phyloP scores from a whole-genome alignment of 176 grass and related monocot species.

The Carex cristatella region DNA sequence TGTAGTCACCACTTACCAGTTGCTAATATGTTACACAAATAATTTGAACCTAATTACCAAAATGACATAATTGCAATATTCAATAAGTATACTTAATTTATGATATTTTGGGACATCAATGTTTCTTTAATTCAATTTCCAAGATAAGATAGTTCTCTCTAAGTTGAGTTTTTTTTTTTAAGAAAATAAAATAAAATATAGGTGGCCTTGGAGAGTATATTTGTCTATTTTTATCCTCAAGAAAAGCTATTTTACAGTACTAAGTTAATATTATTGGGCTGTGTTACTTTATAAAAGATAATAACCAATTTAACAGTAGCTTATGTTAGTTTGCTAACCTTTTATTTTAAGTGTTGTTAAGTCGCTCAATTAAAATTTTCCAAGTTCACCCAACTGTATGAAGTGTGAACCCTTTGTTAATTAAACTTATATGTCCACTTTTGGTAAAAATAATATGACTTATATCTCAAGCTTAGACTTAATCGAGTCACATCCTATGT shows the following conservation, averaged over 20 bases:
- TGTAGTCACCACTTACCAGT: neutral
- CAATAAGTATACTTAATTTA: neutral
- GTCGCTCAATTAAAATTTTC: neutral
- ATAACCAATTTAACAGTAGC: neutral
- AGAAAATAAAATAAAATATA: neutral
- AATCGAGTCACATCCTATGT: neutral
- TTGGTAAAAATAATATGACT: neutral
- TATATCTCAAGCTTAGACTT: neutral
- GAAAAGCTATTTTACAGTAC: neutral
- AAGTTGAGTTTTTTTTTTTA: neutral
- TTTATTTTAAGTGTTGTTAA: neutral
- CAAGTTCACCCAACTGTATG: neutral
- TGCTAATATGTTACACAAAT: neutral
- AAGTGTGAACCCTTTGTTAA: neutral
- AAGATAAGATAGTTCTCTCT: neutral
- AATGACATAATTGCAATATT: slow-evolving; percentile 1
- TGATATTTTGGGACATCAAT: neutral
- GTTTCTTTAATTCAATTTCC: neutral
- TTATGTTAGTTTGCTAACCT: neutral
- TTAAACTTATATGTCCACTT: neutral
- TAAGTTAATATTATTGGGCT: neutral
- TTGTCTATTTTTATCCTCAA: neutral
- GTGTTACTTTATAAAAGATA: neutral
- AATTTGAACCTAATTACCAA: neutral
- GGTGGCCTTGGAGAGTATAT: neutral